phyloP scores from a whole-genome alignment of 116 monocot genomes.

The Iris pallida region DNA sequence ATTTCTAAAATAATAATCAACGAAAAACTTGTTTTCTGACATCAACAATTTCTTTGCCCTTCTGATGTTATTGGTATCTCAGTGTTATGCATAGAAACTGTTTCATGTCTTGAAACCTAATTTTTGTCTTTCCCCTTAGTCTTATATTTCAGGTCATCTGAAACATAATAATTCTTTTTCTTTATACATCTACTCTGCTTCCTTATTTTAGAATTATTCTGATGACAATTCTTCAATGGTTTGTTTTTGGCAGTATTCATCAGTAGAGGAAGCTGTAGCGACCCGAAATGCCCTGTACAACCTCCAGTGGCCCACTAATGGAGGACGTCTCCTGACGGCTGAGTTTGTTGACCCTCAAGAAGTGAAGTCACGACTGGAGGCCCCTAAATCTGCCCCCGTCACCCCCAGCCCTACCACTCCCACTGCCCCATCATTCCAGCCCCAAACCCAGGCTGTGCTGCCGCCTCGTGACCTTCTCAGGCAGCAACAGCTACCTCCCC shows the following conservation, averaged over 20 bases:
- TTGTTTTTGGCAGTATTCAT: slow-evolving; percentile 44
- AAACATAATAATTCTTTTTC: too few relatives aligned
- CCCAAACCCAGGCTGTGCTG: slow-evolving; percentile 4
- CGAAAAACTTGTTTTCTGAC: too few relatives aligned
- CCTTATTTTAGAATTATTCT: too few relatives aligned
- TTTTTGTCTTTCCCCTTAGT: too few relatives aligned
- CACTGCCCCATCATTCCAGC: slow-evolving; percentile 8
- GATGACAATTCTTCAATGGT: background rate
- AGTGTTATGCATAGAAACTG: too few relatives aligned
- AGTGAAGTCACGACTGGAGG: slow-evolving; percentile 46
- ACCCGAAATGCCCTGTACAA: slow-evolving; percentile 75
- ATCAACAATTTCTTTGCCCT: too few relatives aligned
- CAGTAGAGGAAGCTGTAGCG: slow-evolving; percentile 60
- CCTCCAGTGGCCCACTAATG: slow-evolving; percentile 83
- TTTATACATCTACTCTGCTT: too few relatives aligned
- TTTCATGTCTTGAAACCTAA: too few relatives aligned
- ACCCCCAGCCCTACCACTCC: slow-evolving; percentile 25
- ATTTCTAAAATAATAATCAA: too few relatives aligned
- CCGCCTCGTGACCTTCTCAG: slow-evolving; percentile 14
- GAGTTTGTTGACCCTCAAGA: slow-evolving; percentile 79
- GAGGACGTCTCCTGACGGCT: slow-evolving; percentile 56
- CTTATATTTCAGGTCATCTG: too few relatives aligned
- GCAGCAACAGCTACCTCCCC: slow-evolving; percentile 33
- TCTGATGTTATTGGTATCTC: too few relatives aligned
- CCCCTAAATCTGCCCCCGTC: slow-evolving; percentile 35